A percentile compares a stretch with the other conserved stretches of the same genome.
phyloP scores from a whole-genome alignment of 2,329 filamentous ascomycete genomes.

The Ophiostoma angusticollis region DNA sequence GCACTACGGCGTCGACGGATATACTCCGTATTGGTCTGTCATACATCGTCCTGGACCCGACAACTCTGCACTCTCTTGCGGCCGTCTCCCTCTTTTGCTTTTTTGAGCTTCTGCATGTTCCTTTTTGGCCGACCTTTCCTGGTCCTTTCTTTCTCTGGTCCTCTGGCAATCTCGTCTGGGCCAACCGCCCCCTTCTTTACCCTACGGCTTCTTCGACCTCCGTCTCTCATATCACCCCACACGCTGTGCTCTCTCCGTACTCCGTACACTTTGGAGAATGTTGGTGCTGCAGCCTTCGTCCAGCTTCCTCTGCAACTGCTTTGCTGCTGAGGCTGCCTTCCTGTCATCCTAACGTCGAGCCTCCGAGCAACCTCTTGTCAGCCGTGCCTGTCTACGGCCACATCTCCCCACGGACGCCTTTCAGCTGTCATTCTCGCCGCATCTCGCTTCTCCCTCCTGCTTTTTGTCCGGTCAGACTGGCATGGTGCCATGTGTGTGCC shows the following conservation, averaged over 20 bases:
- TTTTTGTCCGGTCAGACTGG: constrained; percentile 5
- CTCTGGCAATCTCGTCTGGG: neutral
- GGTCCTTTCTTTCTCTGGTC: neutral
- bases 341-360: too few relatives aligned
- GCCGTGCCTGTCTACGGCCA: neutral
- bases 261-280: too few relatives aligned
- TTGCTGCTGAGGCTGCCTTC: too few relatives aligned
- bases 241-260: too few relatives aligned
- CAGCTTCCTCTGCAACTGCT: too few relatives aligned
- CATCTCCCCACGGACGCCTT: too few relatives aligned
- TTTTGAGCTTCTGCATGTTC: neutral
- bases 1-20: too few relatives aligned
- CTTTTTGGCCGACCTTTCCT: constrained; percentile 1
- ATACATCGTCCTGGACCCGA: too few relatives aligned
- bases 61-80: neutral
- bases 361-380: neutral
- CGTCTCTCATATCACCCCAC: neutral
- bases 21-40: too few relatives aligned
- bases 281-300: too few relatives aligned
- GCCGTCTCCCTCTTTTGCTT: neutral
- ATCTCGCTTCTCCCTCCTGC: constrained; percentile 9
- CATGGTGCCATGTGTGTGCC: constrained; percentile 10
- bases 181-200: neutral
- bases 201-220: neutral
- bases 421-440: constrained; percentile 9